Base-by-base conservation (phyloP, 2,329 filamentous ascomycete genomes). In the Diplodia mutila region DNA sequence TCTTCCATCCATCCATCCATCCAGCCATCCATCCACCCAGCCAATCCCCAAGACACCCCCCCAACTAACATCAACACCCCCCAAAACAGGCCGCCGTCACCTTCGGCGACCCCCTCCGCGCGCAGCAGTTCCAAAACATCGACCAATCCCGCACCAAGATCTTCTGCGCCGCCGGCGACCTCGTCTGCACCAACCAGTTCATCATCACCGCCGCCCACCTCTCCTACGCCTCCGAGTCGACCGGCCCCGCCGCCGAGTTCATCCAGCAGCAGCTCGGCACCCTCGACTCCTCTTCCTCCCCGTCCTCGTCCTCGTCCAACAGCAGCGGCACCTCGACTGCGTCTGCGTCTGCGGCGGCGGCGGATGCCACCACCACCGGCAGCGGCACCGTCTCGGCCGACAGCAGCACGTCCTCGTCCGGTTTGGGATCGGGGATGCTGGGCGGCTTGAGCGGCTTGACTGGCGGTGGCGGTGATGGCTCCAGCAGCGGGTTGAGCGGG, bases 371-470 rank as follows among this genome's bases (percentile, higher is more conserved):
- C 8, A 27, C 94, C 91, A 74, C 92, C 91, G 76, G 90, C 87
- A 78, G 94, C 91, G 83, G 93, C 94, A 52, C 89, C 85, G 5
- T 89, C 89, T 9, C 94, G 91, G 74, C 91, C 91, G 74, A 93
- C 90, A 7, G 90, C 90, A 37, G 29, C 23, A 89, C 90, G 4
- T n/a, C 54, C 55, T 94, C 87, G 61, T 94, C 86, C 16, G 94
- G 87, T 80, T 94, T 91, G 73, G 63, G 84, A 77, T 61, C 46
- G 3, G 21, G 29, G 7, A 12, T 37, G 42, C 11, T 37, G 14
- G 42, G 23, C 27, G 61, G 61, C 2, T 23, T 52, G 39, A 9
- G 42, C 18, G 39, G 16, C 39, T 39, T 39, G 37, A 42, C 37
- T 2, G 39, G 46, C 21, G 23, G 69, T 65, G 6, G 70, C 9